These are phyloP conservation scores for Cardiospermum halicacabum DNA, from an alignment of 345 rosid species.

Conservation along the genomic window DNA sequence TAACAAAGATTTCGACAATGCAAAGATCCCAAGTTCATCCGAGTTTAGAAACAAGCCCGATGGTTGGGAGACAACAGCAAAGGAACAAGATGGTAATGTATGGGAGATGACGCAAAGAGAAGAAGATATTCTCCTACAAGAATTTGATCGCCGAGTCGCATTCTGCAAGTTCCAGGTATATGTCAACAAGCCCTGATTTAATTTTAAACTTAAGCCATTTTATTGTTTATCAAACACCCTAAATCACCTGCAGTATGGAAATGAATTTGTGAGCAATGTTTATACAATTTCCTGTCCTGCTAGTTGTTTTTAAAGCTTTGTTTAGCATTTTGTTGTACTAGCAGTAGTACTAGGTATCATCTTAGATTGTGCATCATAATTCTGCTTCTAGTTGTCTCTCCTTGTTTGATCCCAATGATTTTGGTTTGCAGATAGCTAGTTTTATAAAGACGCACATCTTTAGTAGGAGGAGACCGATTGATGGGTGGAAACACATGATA, in stretches of 20 bases:
- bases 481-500: constrained; percentile 96
- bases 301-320: not conserved
- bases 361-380: not conserved
- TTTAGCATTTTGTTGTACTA: not conserved
- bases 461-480: constrained; percentile 92
- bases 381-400: not conserved
- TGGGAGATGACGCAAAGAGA: constrained; percentile 99
- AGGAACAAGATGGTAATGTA: constrained; percentile 71
- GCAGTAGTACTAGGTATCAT: not conserved
- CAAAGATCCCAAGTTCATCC: constrained; percentile 47
- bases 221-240: not conserved
- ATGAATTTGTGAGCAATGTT: not conserved
- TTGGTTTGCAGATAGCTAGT: constrained; percentile 74
- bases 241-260: not conserved
- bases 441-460: constrained; percentile 91
- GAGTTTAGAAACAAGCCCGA: constrained; percentile 85
- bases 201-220: not conserved
- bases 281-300: too few relatives aligned
- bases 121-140: constrained; percentile 92
- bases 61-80: constrained; percentile 93
- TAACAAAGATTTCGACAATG: constrained; percentile 51
- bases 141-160: constrained; percentile 84
- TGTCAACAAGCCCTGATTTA: not conserved
- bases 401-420: constrained; percentile 7
- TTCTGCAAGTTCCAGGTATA: constrained; percentile 93